Base-by-base conservation (phyloP, 257 asterid species). In the Gentiana macrophylla region DNA sequence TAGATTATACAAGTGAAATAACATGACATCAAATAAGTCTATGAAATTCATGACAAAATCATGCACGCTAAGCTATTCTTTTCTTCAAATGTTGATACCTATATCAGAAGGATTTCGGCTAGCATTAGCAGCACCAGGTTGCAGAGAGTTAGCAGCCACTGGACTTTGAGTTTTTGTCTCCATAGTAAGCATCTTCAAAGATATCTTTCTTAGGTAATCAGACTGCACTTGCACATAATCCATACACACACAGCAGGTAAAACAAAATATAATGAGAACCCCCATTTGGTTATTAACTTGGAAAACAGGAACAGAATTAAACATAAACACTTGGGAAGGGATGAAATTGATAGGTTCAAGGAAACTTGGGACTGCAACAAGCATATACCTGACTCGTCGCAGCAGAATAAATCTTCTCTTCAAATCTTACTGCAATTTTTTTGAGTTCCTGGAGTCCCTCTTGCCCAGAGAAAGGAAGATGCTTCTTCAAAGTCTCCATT, bases 401-500 rank as follows among this genome's bases (percentile, higher is more conserved):
- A 44, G 86, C 89, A 59, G 77, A 52, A 70, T 77, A 83, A 59
- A 77, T 87, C 63, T 86, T 87, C 64, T 91, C 95, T 79, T 91
- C 96, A 78, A 84, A 80, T 74, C 92, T 79, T 49, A 83, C 68
- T 52, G 96, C 92, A 63, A 80, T 91, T 69, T 91, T 82, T 71
- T 84, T 82, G 24, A 91, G 93, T 74, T 84, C 95, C 69, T 74
- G 85, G 50, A 81, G 71, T 56, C 90, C 94, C 57, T 82, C 96
- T 68, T 68, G 84, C 53, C 90, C 94, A 70, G 92, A 79, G 71
- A 74, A 71, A 65, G 96, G 96, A 69, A 86, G 94, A 71, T 91
- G 92, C 72, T 88, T 74, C 86, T 83, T 84, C 83, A 91, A 75
- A 47, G 83, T 81, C 34, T 91, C 94, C 91, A 87, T 72, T 83